Evolutionary conservation across 2,329 filamentous ascomycete species (phyloP), one percentile per base, ranked within the genome.

Genomic region (Zymoseptoria passerinii): DNA sequence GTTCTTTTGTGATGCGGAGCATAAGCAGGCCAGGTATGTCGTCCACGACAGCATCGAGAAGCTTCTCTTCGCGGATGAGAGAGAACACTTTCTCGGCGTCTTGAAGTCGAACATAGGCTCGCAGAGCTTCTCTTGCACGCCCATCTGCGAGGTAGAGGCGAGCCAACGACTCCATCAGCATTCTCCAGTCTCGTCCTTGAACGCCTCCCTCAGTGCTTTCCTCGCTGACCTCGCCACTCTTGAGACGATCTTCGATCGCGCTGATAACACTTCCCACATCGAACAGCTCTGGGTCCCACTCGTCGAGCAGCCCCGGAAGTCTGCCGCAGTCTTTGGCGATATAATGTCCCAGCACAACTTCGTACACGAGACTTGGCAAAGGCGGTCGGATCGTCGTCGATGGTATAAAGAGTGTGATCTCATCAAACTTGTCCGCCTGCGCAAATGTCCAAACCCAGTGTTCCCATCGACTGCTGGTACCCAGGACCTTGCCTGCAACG

Each of bases 391-490:
- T 80, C n/a, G 85, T 83, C 55, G 86, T 82, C 1, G 83, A 85
- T 0, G 94, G 94, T 28, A 99, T 89, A 67, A 88, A 86, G 40
- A 88, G 82, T 4, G 89, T 88, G 61, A 99, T 96, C 66, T 96
- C 92, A 70, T 96, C 90, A 66, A 95, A 90, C 68, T 86, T 90
- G 63, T 89, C 83, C 2, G 89, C 88, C 48, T 90, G 87, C 7
- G 91, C 90, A 74, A 99, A 99, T 0, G 84, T 87, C 84, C 89
- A 95, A 4, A 95, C 88, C 91, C 92, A 97, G 67, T 95, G 90
- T 75, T 97, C 92, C 94, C 94, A 99, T 65, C 87, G 80, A 52
- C 87, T 80, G 0, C 90, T 84, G 1, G 87, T 90, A 50, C 85
- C 85, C 1, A 99, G 78, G 0, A 96, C 92, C 68, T 87, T 90